Conservation (phyloP, 306 rosid genomes). For the Clitoria ternatea region DNA sequence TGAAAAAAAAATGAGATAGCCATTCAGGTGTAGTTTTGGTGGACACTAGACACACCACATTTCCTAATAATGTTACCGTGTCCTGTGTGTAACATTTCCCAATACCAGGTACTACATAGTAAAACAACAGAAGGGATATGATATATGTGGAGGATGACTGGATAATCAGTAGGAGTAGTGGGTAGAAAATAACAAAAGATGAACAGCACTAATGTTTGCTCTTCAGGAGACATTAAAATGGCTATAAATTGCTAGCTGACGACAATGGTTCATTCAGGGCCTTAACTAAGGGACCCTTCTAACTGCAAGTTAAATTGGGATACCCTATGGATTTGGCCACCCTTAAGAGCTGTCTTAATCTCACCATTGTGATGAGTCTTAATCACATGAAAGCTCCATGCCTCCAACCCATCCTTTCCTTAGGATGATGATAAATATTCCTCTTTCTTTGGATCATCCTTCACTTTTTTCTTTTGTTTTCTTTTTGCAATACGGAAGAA, state of each 20-base stretch:
- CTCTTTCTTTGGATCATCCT: background rate
- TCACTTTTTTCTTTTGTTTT: background rate
- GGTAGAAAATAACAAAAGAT: constrained; percentile 37
- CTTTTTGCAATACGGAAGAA: background rate
- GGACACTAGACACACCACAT: constrained; percentile 11
- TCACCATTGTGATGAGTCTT: constrained; percentile 20
- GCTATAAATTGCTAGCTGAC: constrained; percentile 21
- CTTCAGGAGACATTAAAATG: constrained; percentile 35
- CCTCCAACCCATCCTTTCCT: background rate
- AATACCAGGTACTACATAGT: background rate
- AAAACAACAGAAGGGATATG: constrained; percentile 26
- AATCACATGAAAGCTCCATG: constrained; percentile 18
- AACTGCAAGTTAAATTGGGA: constrained; percentile 3
- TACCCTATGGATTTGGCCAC: background rate
- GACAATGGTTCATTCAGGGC: constrained; percentile 36
- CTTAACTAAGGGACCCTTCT: constrained; percentile 8
- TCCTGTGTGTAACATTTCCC: background rate
- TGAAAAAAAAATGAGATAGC: background rate
- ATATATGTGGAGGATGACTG: constrained; percentile 59
- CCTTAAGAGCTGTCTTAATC: constrained; percentile 4
- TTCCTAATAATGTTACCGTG: background rate
- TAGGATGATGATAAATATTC: background rate
- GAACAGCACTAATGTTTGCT: constrained; percentile 46
- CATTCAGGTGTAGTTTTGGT: constrained; percentile 9
- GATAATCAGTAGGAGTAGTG: constrained; percentile 37